These are phyloP conservation scores for Biscutella laevigata DNA, from an alignment of 441 rosid genomes.

Conservation along the genomic window DNA sequence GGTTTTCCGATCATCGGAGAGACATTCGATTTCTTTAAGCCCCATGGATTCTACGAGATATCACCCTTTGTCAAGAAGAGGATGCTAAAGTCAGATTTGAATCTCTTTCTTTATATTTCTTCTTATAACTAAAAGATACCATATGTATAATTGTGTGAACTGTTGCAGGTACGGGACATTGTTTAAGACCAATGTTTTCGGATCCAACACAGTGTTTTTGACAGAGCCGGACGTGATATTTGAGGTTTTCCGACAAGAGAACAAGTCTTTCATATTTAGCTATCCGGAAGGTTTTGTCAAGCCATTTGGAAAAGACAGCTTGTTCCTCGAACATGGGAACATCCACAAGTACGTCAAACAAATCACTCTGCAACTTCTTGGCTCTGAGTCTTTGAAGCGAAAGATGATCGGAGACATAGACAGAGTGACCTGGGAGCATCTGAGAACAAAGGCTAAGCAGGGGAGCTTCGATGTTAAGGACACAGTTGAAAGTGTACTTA, in stretches of 20 bases:
- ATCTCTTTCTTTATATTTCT: too few relatives aligned
- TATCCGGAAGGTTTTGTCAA: background rate
- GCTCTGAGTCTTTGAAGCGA: background rate
- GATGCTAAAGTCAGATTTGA: conserved; percentile 21
- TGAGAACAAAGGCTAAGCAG: background rate
- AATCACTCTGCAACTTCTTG: background rate
- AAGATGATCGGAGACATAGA: background rate
- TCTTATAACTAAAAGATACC: too few relatives aligned
- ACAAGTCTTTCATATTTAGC: background rate
- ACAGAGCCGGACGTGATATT: conserved; percentile 29
- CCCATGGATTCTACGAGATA: conserved; percentile 25
- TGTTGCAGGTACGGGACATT: conserved; percentile 33
- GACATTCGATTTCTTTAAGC: conserved; percentile 26
- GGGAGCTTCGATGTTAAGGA: background rate
- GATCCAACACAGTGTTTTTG: conserved; percentile 23
- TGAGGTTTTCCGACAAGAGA: conserved; percentile 11
- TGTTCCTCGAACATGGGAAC: background rate
- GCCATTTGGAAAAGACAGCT: background rate
- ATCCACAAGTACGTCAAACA: background rate
- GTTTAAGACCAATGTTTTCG: conserved; percentile 33
- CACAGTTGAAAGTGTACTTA: background rate
- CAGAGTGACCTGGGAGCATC: background rate
- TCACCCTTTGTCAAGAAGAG: conserved; percentile 31
- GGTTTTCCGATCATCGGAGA: conserved; percentile 47
- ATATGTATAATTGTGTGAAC: background rate